Evolutionary conservation across 306 rosid species (phyloP).

Genomic region (Luffa acutangula): DNA sequence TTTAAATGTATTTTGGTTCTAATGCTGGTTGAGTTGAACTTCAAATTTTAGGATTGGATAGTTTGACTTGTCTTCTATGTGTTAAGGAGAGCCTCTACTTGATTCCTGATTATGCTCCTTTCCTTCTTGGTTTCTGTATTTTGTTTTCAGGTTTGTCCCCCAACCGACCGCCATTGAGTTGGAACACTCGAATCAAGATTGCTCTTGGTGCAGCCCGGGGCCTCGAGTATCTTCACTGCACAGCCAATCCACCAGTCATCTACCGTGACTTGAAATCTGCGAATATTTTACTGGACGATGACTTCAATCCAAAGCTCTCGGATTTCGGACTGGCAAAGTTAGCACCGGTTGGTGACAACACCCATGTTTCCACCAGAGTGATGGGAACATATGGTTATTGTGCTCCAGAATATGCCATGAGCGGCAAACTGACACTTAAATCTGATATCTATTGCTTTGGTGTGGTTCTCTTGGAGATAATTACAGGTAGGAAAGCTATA

Average conservation of each 20-base stretch:
- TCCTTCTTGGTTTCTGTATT: conserved; percentile 6
- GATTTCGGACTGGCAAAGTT: conserved; percentile 94
- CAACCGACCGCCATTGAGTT: conserved; percentile 36
- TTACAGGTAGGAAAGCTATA: conserved; percentile 87
- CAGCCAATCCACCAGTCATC: conserved; percentile 87
- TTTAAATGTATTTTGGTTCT: not conserved
- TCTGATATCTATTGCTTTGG: conserved; percentile 97
- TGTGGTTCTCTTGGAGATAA: conserved; percentile 87
- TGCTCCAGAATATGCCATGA: conserved; percentile 99
- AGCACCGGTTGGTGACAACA: conserved; percentile 88
- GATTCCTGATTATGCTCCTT: not conserved
- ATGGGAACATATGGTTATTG: conserved; percentile 79
- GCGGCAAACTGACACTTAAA: conserved; percentile 87
- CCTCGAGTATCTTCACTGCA: conserved; percentile 63
- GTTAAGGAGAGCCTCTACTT: not conserved
- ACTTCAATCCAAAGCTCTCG: conserved; percentile 77
- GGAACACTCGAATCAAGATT: conserved; percentile 54
- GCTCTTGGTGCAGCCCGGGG: conserved; percentile 68
- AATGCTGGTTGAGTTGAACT: not conserved
- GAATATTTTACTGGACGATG: conserved; percentile 68
- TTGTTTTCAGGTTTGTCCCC: conserved; percentile 23
- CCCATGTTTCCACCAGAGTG: conserved; percentile 90
- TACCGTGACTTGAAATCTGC: conserved; percentile 92
- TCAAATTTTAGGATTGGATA: not conserved
- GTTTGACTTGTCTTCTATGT: not conserved